Conservation (phyloP, 352 stramenopile genomes). For the Peronospora farinosa region DNA sequence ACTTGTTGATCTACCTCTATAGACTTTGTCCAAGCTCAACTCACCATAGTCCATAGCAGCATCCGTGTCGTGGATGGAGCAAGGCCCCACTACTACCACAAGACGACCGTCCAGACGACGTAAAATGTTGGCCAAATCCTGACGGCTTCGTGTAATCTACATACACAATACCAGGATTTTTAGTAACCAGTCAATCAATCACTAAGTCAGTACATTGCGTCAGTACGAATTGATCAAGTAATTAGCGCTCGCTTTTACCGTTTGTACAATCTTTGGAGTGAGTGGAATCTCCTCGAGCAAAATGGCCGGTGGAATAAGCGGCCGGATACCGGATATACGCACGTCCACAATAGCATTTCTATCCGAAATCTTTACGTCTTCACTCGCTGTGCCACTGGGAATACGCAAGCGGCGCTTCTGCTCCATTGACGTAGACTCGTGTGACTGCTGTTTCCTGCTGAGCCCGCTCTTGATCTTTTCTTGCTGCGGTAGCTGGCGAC, state of each 20-base stretch:
- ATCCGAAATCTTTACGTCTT: conserved; percentile 82
- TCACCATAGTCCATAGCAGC: conserved; percentile 81
- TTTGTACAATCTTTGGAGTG: conserved; percentile 70
- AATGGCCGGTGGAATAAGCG: conserved; percentile 81
- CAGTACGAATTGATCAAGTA: background rate
- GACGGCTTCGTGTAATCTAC: conserved; percentile 63
- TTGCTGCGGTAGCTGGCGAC: conserved; percentile 32
- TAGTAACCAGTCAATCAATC: background rate
- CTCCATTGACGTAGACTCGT: conserved; percentile 10
- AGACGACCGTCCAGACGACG: conserved; percentile 80
- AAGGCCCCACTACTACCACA: conserved; percentile 78
- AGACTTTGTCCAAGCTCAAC: background rate
- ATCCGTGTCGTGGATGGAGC: conserved; percentile 86
- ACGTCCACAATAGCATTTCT: conserved; percentile 84
- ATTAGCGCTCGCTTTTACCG: conserved; percentile 17
- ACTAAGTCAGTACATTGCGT: background rate
- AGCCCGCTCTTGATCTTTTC: conserved; percentile 10
- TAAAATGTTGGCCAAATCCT: conserved; percentile 69
- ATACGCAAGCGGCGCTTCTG: conserved; percentile 47
- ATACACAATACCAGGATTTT: background rate
- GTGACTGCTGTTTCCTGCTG: conserved; percentile 10
- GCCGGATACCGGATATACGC: conserved; percentile 79
- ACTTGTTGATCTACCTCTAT: background rate
- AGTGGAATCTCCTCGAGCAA: conserved; percentile 82
- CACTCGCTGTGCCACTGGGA: conserved; percentile 53